Conservation (phyloP, 495 filamentous ascomycete species). For the Neurospora sp. region DNA sequence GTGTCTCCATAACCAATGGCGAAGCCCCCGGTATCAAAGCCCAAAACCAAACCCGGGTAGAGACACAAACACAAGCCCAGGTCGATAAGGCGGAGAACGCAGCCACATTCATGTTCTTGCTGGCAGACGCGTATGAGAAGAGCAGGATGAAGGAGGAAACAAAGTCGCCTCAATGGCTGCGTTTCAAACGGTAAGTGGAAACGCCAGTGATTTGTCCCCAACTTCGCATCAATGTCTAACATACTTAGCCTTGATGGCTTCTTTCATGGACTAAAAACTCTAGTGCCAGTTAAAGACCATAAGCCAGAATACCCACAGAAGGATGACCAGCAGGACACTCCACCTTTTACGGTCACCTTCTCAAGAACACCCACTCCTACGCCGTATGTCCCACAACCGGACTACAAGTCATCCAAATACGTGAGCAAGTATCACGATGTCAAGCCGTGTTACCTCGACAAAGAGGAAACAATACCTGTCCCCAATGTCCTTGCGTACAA, state of each 20-base stretch:
- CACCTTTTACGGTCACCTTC: slow-evolving; percentile 21
- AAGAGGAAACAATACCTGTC: slow-evolving; percentile 45
- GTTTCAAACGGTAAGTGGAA: slow-evolving; percentile 30
- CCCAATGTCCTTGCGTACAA: slow-evolving; percentile 58
- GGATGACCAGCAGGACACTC: slow-evolving; percentile 20
- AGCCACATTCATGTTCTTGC: neutral
- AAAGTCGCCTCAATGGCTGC: slow-evolving; percentile 29
- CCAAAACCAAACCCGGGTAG: neutral
- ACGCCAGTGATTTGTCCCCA: neutral
- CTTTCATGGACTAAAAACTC: slow-evolving; percentile 61
- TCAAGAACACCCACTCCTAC: slow-evolving; percentile 41
- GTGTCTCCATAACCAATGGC: slow-evolving; percentile 6
- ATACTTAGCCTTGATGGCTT: slow-evolving; percentile 53
- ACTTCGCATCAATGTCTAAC: slow-evolving; percentile 4
- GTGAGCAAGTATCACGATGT: slow-evolving; percentile 49
- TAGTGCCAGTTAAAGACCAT: slow-evolving; percentile 54
- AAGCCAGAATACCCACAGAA: slow-evolving; percentile 62
- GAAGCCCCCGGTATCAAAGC: neutral
- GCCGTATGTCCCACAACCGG: slow-evolving; percentile 57
- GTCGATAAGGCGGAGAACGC: neutral
- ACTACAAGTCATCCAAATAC: slow-evolving; percentile 52
- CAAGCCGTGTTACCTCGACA: slow-evolving; percentile 66
- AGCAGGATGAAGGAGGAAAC: slow-evolving; percentile 6
- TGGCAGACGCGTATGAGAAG: neutral
- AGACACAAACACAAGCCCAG: neutral